Conservation (phyloP, 352 stramenopile species). For the Phytophthora crassamura region DNA sequence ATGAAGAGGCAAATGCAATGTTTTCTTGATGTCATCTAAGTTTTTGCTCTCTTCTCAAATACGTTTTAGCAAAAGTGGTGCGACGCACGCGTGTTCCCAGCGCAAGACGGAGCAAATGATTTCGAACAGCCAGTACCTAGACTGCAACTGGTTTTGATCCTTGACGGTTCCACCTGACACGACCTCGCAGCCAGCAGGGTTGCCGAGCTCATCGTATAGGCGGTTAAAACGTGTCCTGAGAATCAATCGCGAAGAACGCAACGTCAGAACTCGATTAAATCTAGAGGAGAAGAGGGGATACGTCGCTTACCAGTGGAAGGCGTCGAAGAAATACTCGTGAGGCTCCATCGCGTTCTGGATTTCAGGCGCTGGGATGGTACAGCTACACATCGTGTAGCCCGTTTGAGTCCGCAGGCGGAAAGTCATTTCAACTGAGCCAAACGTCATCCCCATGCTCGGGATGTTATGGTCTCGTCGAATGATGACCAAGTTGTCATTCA, state of each 20-base stretch:
- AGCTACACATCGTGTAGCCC: constrained; percentile 61
- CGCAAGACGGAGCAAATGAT: constrained; percentile 64
- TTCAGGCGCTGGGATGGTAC: constrained; percentile 55
- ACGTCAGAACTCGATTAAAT: constrained; percentile 2
- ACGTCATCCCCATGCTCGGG: constrained; percentile 46
- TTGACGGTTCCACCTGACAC: constrained; percentile 52
- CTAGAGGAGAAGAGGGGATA: not conserved
- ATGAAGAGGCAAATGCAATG: too few species aligned
- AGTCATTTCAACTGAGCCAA: constrained; percentile 60
- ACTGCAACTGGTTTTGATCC: constrained; percentile 48
- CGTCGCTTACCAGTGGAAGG: constrained; percentile 52
- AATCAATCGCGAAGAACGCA: not conserved
- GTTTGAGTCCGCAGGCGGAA: constrained; percentile 59
- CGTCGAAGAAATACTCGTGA: constrained; percentile 64
- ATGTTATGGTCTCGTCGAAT: constrained; percentile 58
- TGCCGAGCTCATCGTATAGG: constrained; percentile 44
- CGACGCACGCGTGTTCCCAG: constrained; percentile 54
- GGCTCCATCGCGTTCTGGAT: constrained; percentile 48
- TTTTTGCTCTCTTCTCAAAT: not conserved
- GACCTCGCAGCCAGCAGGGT: constrained; percentile 51
- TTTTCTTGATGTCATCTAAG: too few species aligned
- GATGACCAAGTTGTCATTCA: constrained; percentile 61
- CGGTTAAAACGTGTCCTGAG: constrained; percentile 59
- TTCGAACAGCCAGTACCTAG: constrained; percentile 67
- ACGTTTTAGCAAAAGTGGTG: constrained; percentile 43